A percentile compares a stretch with the other conserved stretches of the same genome.
phyloP scores from a whole-genome alignment of 2,329 filamentous ascomycete genomes.

The Mycocentrospora acerina region DNA sequence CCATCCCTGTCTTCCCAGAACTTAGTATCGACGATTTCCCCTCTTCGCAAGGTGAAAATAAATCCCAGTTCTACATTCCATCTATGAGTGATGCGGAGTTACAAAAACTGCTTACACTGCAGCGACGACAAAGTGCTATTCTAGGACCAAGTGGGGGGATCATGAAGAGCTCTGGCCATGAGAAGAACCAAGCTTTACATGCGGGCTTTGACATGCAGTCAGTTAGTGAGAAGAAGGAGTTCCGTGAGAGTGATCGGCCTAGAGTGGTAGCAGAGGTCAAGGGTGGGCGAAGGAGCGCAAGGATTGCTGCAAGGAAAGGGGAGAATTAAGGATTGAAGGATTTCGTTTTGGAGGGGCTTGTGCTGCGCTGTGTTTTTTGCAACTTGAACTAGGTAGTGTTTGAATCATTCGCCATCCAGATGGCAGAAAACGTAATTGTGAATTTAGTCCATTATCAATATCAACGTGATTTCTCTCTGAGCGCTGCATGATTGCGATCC shows the following conservation, averaged over 20 bases:
- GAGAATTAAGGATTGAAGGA: too few relatives aligned
- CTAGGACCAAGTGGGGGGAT: slow-evolving; percentile 5
- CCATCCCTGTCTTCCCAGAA: too few relatives aligned
- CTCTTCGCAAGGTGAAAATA: slow-evolving; percentile 1
- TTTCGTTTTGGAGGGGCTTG: too few relatives aligned
- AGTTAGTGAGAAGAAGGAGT: slow-evolving; percentile 16
- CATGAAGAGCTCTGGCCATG: neutral
- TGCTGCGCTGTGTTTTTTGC: too few relatives aligned
- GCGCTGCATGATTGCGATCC: too few relatives aligned
- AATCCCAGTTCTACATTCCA: too few relatives aligned
- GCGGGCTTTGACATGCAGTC: slow-evolving; percentile 19
- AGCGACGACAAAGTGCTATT: neutral
- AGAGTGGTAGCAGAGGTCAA: slow-evolving; percentile 3
- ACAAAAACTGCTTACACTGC: slow-evolving; percentile 5
- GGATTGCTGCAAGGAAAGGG: neutral
- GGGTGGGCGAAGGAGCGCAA: neutral
- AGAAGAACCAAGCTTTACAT: slow-evolving; percentile 3
- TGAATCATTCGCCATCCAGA: too few relatives aligned
- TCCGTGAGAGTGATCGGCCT: slow-evolving; percentile 15
- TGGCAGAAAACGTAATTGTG: too few relatives aligned
- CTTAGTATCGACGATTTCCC: slow-evolving; percentile 7
- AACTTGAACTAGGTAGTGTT: too few relatives aligned
- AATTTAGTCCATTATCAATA: too few relatives aligned
- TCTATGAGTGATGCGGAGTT: slow-evolving; percentile 3
- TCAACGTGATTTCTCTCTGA: too few relatives aligned